A percentile compares a stretch with the other conserved stretches of the same genome.
Evolutionary conservation across 73 alveolate genomes (phyloP).

Genomic region (Blepharisma stoltei): DNA sequence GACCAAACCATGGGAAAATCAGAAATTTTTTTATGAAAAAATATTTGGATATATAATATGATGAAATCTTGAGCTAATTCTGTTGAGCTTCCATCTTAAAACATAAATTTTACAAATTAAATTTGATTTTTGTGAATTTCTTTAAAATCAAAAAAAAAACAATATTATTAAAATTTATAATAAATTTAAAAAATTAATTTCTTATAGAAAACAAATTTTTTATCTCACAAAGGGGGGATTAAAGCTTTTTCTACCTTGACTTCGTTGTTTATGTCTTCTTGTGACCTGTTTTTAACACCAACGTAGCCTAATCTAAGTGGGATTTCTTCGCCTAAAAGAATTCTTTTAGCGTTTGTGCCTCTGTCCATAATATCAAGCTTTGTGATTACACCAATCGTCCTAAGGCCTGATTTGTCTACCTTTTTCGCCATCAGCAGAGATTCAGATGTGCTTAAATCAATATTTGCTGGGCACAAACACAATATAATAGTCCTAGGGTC

Average conservation of each 20-base stretch:
- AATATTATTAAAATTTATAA: no score
- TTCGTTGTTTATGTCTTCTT: constrained; percentile 69
- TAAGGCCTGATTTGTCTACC: constrained; percentile 83
- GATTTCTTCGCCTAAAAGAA: constrained; percentile 80
- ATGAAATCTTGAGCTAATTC: no score
- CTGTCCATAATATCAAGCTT: constrained; percentile 90
- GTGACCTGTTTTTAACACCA: constrained; percentile 88
- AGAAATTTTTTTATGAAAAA: no score
- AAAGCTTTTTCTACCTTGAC: constrained; percentile 54
- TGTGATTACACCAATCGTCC: constrained; percentile 93
- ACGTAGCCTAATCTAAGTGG: constrained; percentile 93
- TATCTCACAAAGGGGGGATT: no score
- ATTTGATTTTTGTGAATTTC: no score
- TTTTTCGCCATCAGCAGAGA: constrained; percentile 88
- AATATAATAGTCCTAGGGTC: constrained; percentile 81
- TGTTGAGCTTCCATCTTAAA: no score
- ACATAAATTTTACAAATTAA: no score
- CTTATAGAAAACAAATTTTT: no score
- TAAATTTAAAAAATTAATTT: constrained; percentile 46
- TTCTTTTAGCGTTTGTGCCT: constrained; percentile 85
- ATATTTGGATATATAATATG: no score
- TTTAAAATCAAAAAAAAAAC: no score
- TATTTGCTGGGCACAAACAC: constrained; percentile 91
- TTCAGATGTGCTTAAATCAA: constrained; percentile 92
- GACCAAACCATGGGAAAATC: no score